Conservation (phyloP, 106 monocot genomes). For the Dendrobium officinale region DNA sequence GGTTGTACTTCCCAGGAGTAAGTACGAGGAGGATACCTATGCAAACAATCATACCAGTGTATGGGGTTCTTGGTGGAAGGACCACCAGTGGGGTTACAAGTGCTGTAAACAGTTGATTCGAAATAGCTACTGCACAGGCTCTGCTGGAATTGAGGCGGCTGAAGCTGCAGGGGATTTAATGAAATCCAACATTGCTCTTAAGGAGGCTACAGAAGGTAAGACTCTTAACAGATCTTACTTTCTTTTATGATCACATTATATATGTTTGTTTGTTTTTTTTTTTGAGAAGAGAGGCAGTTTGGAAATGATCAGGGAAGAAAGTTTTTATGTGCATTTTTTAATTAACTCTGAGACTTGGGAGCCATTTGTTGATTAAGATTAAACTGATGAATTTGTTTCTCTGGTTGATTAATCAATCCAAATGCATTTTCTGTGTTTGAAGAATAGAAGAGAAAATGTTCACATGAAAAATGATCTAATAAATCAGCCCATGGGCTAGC, state of each 20-base stretch:
- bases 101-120: conserved; percentile 80
- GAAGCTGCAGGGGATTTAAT: conserved; percentile 80
- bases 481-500: no score
- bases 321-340: neutral
- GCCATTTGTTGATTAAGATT: neutral
- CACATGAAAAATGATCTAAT: neutral
- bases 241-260: neutral
- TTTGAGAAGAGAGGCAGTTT: neutral
- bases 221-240: neutral
- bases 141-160: conserved; percentile 94
- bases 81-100: conserved; percentile 89
- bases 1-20: conserved; percentile 70
- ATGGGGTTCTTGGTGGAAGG: conserved; percentile 99
- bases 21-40: conserved; percentile 87
- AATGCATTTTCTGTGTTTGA: neutral
- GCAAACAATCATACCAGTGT: conserved; percentile 86
- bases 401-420: neutral
- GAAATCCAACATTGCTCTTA: conserved; percentile 76
- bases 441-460: neutral
- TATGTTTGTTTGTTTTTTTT: neutral
- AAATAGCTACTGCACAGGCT: conserved; percentile 92
- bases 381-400: neutral
- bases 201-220: conserved; percentile 76
- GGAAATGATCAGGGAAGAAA: neutral
- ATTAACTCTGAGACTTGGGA: neutral